phyloP scores from a whole-genome alignment of 305 asterid genomes.

The Fraxinus xanthoxyloides region DNA sequence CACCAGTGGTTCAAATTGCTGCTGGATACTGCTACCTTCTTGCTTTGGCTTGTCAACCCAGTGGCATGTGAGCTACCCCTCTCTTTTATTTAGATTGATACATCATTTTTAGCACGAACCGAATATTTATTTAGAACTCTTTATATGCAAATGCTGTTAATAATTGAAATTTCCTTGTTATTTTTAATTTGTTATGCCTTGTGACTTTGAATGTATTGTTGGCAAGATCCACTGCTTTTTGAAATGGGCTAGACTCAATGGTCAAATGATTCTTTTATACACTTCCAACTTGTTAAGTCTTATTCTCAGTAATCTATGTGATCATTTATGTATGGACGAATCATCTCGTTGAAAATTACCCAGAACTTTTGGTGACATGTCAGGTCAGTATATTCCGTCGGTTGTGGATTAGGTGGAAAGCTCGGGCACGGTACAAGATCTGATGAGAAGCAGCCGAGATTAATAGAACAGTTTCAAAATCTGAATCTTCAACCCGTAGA shows the following conservation, averaged over 20 bases:
- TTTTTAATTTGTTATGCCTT: neutral
- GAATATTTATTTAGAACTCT: neutral
- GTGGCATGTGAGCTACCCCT: constrained; percentile 67
- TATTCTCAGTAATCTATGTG: neutral
- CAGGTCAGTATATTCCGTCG: constrained; percentile 95
- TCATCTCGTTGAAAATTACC: neutral
- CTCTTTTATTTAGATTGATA: neutral
- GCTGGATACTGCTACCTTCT: constrained; percentile 99
- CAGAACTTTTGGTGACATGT: constrained; percentile 2
- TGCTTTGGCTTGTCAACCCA: constrained; percentile 88
- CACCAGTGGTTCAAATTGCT: constrained; percentile 89
- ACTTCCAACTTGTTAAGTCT: neutral
- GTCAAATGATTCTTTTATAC: neutral
- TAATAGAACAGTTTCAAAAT: constrained; percentile 63
- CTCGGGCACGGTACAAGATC: constrained; percentile 75
- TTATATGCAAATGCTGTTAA: neutral
- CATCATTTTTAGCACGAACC: neutral
- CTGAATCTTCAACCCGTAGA: constrained; percentile 74
- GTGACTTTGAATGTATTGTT: neutral
- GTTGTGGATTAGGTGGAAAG: constrained; percentile 97
- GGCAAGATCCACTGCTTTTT: neutral
- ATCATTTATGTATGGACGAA: neutral
- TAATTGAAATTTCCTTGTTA: neutral
- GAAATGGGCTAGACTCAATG: neutral
- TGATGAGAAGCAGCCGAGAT: constrained; percentile 72